Evolutionary conservation across 2,329 filamentous ascomycete genomes (phyloP).

Genomic region (Periglandula ipomoeae): DNA sequence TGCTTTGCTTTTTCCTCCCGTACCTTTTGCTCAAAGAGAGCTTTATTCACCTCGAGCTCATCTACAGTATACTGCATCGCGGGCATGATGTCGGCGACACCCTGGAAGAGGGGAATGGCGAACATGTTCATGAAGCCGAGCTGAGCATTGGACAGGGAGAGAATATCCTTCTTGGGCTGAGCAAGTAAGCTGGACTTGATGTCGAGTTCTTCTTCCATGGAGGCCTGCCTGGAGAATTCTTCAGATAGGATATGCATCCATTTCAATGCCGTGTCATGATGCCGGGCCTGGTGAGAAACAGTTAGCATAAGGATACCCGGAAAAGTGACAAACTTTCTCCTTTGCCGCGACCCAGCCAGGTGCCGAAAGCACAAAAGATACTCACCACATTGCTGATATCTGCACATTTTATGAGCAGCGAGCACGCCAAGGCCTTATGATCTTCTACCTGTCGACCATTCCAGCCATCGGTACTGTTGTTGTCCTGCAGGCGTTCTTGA

Average conservation of each 20-base stretch:
- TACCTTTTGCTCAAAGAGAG: conserved; percentile 61
- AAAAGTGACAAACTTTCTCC: background rate
- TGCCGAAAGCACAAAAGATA: conserved; percentile 17
- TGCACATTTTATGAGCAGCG: conserved; percentile 91
- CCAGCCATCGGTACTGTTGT: conserved; percentile 62
- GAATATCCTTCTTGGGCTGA: conserved; percentile 70
- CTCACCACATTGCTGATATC: conserved; percentile 97
- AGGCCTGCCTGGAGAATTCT: conserved; percentile 86
- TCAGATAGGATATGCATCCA: conserved; percentile 95
- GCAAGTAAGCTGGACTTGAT: conserved; percentile 85
- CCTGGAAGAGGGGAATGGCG: conserved; percentile 83
- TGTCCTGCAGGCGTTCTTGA: conserved; percentile 66
- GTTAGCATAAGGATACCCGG: background rate
- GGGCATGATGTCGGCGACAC: conserved; percentile 77
- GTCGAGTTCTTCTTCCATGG: conserved; percentile 80
- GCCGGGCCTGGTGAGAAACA: conserved; percentile 57
- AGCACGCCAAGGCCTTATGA: conserved; percentile 73
- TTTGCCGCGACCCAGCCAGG: no score
- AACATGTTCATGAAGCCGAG: conserved; percentile 97
- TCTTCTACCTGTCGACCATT: conserved; percentile 66
- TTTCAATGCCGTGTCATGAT: conserved; percentile 69
- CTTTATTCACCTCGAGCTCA: conserved; percentile 70
- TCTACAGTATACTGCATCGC: conserved; percentile 75
- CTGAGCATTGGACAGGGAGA: conserved; percentile 79
- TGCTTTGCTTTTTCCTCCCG: conserved; percentile 49